phyloP scores from a whole-genome alignment of 352 stramenopile species.

The Phytophthora capsici region DNA sequence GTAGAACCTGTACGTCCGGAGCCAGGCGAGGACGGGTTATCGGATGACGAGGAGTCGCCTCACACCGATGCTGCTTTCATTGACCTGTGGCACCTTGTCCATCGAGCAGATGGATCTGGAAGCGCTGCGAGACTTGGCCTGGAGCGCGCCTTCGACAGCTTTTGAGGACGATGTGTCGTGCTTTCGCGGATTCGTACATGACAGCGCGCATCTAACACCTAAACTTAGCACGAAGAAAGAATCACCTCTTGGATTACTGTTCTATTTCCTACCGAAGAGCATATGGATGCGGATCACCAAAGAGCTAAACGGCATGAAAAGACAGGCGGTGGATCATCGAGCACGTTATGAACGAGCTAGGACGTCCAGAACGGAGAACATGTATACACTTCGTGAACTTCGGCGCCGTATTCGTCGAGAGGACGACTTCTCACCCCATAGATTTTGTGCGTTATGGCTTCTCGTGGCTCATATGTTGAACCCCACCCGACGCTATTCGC shows the following conservation, averaged over 20 bases:
- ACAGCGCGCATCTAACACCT: neutral
- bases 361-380: neutral
- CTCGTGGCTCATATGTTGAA: neutral
- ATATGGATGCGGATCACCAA: slow-evolving; percentile 15
- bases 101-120: neutral
- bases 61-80: slow-evolving; percentile 1
- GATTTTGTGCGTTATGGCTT: neutral
- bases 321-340: neutral
- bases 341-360: neutral
- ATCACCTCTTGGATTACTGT: slow-evolving; percentile 21
- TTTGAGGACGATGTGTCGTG: neutral
- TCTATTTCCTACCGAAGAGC: slow-evolving; percentile 26
- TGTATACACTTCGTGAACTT: too few relatives aligned
- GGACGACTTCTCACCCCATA: too few relatives aligned
- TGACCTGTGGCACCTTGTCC: neutral
- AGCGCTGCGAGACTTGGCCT: neutral
- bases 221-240: neutral
- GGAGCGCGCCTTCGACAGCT: neutral
- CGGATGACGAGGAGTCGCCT: neutral
- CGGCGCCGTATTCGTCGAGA: too few relatives aligned
- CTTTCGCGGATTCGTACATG: neutral
- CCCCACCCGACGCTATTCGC: neutral
- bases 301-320: slow-evolving; percentile 30
- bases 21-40: too few relatives aligned
- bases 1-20: too few relatives aligned